Conservation (phyloP, 2,329 filamentous ascomycete genomes). For the Monosporascus sp. region DNA sequence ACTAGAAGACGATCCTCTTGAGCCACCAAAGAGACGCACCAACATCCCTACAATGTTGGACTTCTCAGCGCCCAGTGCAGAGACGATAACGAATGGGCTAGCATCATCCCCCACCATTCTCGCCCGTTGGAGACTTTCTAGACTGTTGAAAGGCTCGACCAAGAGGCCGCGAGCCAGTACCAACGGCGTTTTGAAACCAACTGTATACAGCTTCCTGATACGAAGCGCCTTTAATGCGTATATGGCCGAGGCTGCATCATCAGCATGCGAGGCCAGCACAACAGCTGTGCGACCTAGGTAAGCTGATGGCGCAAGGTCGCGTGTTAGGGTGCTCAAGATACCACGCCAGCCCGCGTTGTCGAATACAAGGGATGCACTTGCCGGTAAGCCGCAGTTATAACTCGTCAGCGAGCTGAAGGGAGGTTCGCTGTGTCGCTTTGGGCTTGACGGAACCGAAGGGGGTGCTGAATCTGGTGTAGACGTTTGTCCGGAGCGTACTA, state of each 20-base stretch:
- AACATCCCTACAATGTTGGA: constrained; percentile 73
- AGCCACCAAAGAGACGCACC: constrained; percentile 62
- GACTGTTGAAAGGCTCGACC: constrained; percentile 74
- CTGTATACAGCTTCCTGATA: constrained; percentile 76
- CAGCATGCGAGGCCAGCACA: constrained; percentile 65
- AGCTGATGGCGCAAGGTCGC: constrained; percentile 77
- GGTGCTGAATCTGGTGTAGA: constrained; percentile 40
- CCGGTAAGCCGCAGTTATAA: constrained; percentile 31
- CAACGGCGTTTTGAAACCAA: constrained; percentile 67
- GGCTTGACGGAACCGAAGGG: constrained; percentile 44
- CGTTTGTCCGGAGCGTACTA: constrained; percentile 51
- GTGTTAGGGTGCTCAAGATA: constrained; percentile 73
- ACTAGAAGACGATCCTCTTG: constrained; percentile 30
- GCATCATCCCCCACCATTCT: constrained; percentile 44
- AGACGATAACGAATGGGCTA: constrained; percentile 76
- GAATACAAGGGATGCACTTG: constrained; percentile 58
- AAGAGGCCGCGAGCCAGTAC: constrained; percentile 61
- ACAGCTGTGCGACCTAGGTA: constrained; percentile 73
- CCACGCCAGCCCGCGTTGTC: constrained; percentile 86
- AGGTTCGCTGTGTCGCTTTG: constrained; percentile 32
- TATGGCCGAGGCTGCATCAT: constrained; percentile 73
- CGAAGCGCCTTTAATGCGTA: constrained; percentile 73
- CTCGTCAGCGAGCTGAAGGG: constrained; percentile 6
- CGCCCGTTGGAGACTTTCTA: constrained; percentile 57
- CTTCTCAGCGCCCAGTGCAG: constrained; percentile 73